These are phyloP conservation scores for Paspalum vaginatum DNA, from an alignment of 176 grass and related monocot species.

Conservation along the genomic window DNA sequence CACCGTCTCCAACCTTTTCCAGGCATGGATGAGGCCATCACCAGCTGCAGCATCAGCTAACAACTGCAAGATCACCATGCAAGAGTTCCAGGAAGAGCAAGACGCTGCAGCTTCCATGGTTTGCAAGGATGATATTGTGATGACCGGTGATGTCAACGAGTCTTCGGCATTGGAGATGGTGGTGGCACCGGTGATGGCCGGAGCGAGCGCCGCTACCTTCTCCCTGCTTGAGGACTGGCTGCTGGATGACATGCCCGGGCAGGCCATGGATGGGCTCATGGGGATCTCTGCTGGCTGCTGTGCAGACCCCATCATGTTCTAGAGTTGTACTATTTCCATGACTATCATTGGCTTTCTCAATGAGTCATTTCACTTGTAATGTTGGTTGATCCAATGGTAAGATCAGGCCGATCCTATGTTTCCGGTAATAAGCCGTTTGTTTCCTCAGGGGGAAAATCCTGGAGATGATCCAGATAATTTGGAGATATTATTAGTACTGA, in stretches of 20 bases:
- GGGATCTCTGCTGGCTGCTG: conserved; percentile 44
- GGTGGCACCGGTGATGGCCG: neutral
- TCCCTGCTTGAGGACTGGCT: conserved; percentile 64
- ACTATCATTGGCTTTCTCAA: conserved; percentile 5
- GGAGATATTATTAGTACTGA: conserved; percentile 22
- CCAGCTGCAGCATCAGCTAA: neutral
- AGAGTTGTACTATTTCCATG: neutral
- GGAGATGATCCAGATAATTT: conserved; percentile 37
- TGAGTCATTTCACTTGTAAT: conserved; percentile 18
- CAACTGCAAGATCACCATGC: conserved; percentile 31
- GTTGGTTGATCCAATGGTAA: conserved; percentile 17
- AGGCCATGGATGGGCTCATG: conserved; percentile 50
- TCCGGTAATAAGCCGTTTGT: conserved; percentile 48
- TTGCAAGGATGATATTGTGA: conserved; percentile 26
- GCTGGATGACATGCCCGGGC: conserved; percentile 53
- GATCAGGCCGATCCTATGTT: conserved; percentile 25
- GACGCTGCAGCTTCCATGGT: conserved; percentile 7
- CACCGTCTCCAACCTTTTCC: conserved; percentile 40
- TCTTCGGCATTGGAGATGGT: conserved; percentile 24
- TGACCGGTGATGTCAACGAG: neutral
- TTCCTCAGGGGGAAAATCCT: conserved; percentile 26
- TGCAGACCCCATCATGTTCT: conserved; percentile 65
- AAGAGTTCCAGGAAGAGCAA: conserved; percentile 35
- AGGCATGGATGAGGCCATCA: conserved; percentile 49
- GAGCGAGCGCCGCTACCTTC: conserved; percentile 19